Evolutionary conservation across 2,329 filamentous ascomycete species (phyloP), one percentile per base, ranked within the genome.

Genomic region (Dothideomycetes sp.): DNA sequence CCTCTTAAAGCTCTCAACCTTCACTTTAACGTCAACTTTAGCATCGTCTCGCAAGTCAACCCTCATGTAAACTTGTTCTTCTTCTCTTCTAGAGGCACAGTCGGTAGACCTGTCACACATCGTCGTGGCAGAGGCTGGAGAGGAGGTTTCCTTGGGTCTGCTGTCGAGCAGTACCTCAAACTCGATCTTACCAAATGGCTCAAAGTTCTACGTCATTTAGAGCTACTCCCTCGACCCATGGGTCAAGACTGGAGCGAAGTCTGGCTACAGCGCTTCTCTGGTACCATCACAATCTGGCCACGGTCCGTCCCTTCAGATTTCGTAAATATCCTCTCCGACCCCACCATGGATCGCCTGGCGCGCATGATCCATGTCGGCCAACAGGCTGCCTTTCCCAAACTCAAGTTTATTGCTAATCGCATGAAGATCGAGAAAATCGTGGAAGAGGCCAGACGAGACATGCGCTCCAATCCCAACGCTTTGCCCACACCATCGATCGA

Each of bases 1-100:
- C 91, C 91, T 0, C 77, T 98, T 55, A 91, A 89, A 62, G 83
- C 88, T 2, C 71, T 98, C 37, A 96, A 98, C 59, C 71, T 94
- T 1, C 86, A 96, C 57, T 98, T 98, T 69, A 96, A 96, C 60
- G 91, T 96, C 60, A 95, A 94, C 59, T 98, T 96, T 62, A 89
- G 84, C 49, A 88, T 98, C 49, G 91, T 82, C 37, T 78, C 73
- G 6, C 76, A 80, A 64, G 89, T 95, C 34, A 98, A 98, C 60
- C 91, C 91, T 2, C 91, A 98, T 60, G 89, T 98, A 62, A 96
- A 94, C 55, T 78, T 96, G 19, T 98, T 98, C 71, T 96, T 98
- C 74, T 98, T 96, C 69, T 91, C 84, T 20, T 94, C 88, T 1
- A 77, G 91, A 22, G 91, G 91, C 10, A 82, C 84, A 0, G 89